Conservation (phyloP, 2,329 filamentous ascomycete species). For the Cladophialophora yegresii region DNA sequence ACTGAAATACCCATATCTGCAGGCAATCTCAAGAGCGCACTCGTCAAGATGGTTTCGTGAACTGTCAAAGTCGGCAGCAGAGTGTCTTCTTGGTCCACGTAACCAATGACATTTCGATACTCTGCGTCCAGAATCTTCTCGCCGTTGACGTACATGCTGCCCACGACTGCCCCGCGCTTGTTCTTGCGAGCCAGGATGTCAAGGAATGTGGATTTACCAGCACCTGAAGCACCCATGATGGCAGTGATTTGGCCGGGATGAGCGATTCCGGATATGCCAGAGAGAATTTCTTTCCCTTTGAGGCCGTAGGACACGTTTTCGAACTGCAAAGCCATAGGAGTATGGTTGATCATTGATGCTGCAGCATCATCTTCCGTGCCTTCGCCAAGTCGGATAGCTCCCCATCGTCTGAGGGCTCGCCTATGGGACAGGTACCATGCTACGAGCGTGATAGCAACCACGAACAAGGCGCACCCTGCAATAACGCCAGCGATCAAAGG, state of each 20-base stretch:
- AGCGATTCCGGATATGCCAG: constrained; percentile 79
- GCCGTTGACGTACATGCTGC: constrained; percentile 90
- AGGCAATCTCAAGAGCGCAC: constrained; percentile 86
- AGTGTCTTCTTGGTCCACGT: constrained; percentile 97
- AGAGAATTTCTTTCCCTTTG: constrained; percentile 83
- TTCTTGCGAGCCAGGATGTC: constrained; percentile 97
- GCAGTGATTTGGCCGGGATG: constrained; percentile 93
- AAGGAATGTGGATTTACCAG: constrained; percentile 94
- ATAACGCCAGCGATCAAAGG: constrained; percentile 94
- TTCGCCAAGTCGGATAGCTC: constrained; percentile 74
- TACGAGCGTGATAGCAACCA: constrained; percentile 79
- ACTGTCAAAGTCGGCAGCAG: constrained; percentile 95
- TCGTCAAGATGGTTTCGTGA: constrained; percentile 95
- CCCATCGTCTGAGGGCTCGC: constrained; percentile 61
- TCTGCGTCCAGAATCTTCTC: constrained; percentile 82
- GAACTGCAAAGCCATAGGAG: constrained; percentile 84
- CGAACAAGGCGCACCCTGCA: constrained; percentile 77
- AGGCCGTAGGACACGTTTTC: constrained; percentile 83
- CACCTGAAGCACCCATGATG: constrained; percentile 97
- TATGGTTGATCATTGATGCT: constrained; percentile 88
- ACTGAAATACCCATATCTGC: constrained; percentile 81
- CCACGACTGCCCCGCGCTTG: constrained; percentile 76
- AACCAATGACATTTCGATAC: constrained; percentile 89
- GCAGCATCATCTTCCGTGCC: constrained; percentile 85
- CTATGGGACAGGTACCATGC: constrained; percentile 88